Percentiles rank a stretch among this genome's conserved stretches.
Conservation (phyloP, 2,329 filamentous ascomycete species). For the Penicillium sp. region DNA sequence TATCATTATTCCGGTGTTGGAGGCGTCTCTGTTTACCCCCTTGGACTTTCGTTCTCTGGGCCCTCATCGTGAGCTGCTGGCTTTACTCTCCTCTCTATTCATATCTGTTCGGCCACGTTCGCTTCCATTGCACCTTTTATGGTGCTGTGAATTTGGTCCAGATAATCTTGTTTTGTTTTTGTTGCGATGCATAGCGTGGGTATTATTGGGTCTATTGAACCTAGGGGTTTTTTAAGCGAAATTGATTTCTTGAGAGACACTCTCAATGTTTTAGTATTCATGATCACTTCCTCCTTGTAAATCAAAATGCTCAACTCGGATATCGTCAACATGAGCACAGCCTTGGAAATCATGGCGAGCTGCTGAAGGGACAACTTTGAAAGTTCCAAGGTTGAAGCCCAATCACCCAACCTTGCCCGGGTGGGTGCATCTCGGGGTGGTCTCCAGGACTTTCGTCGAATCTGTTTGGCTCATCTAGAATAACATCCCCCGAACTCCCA, state of each 20-base stretch:
- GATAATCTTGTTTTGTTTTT: conserved; percentile 7
- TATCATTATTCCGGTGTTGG: conserved; percentile 25
- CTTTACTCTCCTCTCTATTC: conserved; percentile 3
- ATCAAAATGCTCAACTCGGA: background rate
- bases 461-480: no score
- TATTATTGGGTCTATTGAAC: conserved; percentile 15
- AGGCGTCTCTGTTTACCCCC: conserved; percentile 7
- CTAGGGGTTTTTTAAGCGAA: conserved; percentile 17
- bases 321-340: background rate
- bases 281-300: background rate
- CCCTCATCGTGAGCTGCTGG: background rate
- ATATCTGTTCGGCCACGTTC: conserved; percentile 1
- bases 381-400: no score
- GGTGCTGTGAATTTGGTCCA: conserved; percentile 5
- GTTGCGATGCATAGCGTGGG: conserved; percentile 36
- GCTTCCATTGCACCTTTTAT: conserved; percentile 11
- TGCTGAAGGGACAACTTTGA: no score
- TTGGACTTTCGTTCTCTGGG: conserved; percentile 3
- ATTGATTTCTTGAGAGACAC: conserved; percentile 13
- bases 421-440: no score
- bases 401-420: no score
- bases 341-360: no score
- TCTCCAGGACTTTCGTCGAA: no score
- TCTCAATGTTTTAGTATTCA: conserved; percentile 3
- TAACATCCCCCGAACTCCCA: no score